Evolutionary conservation across 192 early-diverging fungal species (phyloP).

Genomic region (Linnemannia elongata): DNA sequence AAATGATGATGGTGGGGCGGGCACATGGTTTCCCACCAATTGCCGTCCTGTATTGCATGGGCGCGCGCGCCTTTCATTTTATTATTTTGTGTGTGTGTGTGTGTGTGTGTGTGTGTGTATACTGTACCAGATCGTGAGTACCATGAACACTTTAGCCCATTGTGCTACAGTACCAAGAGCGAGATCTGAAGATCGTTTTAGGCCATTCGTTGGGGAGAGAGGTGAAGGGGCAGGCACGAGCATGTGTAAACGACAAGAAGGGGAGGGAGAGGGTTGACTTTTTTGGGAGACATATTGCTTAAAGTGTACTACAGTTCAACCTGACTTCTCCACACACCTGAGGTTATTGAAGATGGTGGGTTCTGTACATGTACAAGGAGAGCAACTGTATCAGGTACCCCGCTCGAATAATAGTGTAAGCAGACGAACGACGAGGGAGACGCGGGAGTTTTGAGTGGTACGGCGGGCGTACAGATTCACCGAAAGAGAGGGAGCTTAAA

Average conservation of each 20-base stretch:
- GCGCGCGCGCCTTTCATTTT: background rate
- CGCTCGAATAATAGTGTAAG: background rate
- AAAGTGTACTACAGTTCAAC: background rate
- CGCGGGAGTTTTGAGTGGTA: no score
- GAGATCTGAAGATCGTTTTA: conserved; percentile 5
- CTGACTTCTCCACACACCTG: background rate
- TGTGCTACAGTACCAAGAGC: background rate
- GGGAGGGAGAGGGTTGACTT: conserved; percentile 2
- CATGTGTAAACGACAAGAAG: conserved; percentile 1
- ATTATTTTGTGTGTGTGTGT: background rate
- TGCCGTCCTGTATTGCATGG: background rate
- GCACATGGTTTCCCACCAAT: conserved; percentile 10
- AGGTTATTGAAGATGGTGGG: no score
- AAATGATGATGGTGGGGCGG: background rate
- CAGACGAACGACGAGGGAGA: background rate
- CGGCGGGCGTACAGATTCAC: no score
- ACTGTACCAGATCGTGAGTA: background rate
- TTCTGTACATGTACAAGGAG: background rate
- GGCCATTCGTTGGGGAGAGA: background rate
- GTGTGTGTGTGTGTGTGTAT: no score
- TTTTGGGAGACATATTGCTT: conserved; percentile 10
- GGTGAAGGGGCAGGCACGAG: background rate
- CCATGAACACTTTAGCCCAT: background rate
- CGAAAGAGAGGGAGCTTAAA: no score
- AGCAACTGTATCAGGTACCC: background rate